Percentiles rank a stretch among this genome's conserved stretches.
phyloP scores from a whole-genome alignment of 202 grass and related monocot genomes.

The Carex arenaria region DNA sequence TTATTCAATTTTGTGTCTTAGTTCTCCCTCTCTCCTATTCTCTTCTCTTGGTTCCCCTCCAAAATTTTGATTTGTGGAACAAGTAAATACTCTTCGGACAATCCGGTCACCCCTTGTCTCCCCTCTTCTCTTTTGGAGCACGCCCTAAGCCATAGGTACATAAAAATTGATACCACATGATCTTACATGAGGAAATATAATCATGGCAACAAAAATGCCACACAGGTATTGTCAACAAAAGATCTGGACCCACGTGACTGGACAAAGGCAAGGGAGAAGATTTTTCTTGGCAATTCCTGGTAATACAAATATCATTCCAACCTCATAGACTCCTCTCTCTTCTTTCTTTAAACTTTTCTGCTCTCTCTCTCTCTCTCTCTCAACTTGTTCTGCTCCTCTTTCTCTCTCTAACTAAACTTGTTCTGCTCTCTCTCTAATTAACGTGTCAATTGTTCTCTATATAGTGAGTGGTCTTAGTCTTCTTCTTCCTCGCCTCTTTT shows the following conservation, averaged over 20 bases:
- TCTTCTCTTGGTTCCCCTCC: too few species aligned
- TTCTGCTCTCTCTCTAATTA: background rate
- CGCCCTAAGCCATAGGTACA: too few species aligned
- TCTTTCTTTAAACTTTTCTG: background rate
- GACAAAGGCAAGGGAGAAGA: background rate
- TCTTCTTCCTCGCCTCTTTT: background rate
- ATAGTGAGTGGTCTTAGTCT: background rate
- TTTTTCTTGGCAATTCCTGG: conserved; percentile 6
- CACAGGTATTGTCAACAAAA: background rate
- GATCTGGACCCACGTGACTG: background rate
- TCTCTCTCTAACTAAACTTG: background rate
- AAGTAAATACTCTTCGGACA: too few species aligned
- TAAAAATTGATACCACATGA: too few species aligned
- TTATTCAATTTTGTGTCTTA: too few species aligned
- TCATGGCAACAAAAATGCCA: background rate
- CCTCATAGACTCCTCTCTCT: conserved; percentile 2
- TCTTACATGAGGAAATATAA: too few species aligned
- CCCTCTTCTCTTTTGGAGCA: too few species aligned
- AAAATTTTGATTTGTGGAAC: too few species aligned
- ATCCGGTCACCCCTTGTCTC: too few species aligned
- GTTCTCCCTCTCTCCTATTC: too few species aligned
- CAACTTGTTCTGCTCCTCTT: background rate
- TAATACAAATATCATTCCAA: conserved; percentile 16
- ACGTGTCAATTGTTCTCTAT: background rate
- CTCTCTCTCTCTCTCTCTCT: background rate